Base-by-base conservation (phyloP, 2,329 filamentous ascomycete genomes). In the Colletotrichum cordylinicola region DNA sequence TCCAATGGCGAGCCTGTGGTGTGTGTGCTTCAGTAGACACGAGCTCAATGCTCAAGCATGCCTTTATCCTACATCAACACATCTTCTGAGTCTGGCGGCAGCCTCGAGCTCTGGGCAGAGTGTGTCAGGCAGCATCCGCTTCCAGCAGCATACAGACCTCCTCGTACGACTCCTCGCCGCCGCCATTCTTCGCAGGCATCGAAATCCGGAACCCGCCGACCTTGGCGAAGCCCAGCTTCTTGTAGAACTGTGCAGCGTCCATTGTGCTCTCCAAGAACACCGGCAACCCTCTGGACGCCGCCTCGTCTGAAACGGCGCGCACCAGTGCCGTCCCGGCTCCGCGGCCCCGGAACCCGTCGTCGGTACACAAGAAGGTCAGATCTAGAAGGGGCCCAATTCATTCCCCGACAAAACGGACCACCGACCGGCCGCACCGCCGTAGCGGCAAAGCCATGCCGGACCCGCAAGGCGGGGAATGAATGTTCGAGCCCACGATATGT, bases 261-360 rank as follows among this genome's bases (percentile, higher is more conserved):
- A 82, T 82, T 21, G 84, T 87, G 24, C 83, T 85, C 74, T 87
- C 85, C 16, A 87, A 78, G 62, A 86, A 83, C 8, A 85, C 81
- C 13, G 82, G 80, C 68, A 84, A 78, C 16, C 79, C 78, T 13
- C 84, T 83, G 16, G 73, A 79, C 12, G 78, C 78, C 2, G 85
- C 86, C 71, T 81, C 76, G 7, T 80, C 78, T 66, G 84, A 80
- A n/a, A 87, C 81, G 33, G 77, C 78, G 56, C 80, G 73, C 24
- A 85, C 79, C 27, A 87, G 80, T 24, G 77, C 68, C 29, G 82
- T 82, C 8, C 83, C 86, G 27, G 82, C 84, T 43, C 86, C 85
- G 69, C 77, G 82, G 15, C 84, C 81, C 31, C 81, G 80, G 74
- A 81, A 84, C 39, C 76, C 77, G 24, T 83, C 83, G 77, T 84